phyloP scores from a whole-genome alignment of 345 rosid species.

The Citrus australasica region DNA sequence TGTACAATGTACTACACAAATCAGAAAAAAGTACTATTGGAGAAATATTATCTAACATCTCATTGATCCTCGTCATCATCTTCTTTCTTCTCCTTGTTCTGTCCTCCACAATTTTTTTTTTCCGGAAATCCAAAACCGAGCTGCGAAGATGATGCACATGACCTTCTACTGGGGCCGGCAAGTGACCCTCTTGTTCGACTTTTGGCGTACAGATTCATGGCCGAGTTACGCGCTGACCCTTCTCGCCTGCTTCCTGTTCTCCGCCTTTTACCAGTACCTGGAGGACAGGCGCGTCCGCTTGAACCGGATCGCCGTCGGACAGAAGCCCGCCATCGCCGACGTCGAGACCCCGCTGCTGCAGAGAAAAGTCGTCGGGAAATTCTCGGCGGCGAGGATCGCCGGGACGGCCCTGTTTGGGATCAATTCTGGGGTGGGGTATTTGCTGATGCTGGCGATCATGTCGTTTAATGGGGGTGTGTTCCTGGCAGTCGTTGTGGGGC shows the following conservation, averaged over 20 bases:
- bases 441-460: conserved; percentile 83
- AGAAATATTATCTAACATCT: no score
- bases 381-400: conserved; percentile 24
- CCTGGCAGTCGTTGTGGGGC: conserved; percentile 62
- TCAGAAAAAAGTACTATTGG: background rate
- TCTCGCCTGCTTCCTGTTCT: conserved; percentile 56
- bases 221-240: conserved; percentile 57
- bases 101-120: background rate
- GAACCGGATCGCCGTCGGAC: conserved; percentile 21
- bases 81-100: background rate
- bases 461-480: conserved; percentile 88
- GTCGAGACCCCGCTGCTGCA: conserved; percentile 15
- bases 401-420: conserved; percentile 52
- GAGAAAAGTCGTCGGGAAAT: background rate
- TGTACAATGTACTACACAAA: background rate
- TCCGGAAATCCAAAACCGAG: background rate
- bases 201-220: conserved; percentile 72
- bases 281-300: conserved; percentile 56
- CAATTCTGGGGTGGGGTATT: conserved; percentile 67
- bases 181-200: conserved; percentile 65
- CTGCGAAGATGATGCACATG: conserved; percentile 87
- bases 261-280: conserved; percentile 63
- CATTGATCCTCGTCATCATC: background rate
- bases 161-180: conserved; percentile 76
- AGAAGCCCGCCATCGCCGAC: conserved; percentile 7